Evolutionary conservation across 2,329 filamentous ascomycete genomes (phyloP).

Genomic region (Penicillium sp.): DNA sequence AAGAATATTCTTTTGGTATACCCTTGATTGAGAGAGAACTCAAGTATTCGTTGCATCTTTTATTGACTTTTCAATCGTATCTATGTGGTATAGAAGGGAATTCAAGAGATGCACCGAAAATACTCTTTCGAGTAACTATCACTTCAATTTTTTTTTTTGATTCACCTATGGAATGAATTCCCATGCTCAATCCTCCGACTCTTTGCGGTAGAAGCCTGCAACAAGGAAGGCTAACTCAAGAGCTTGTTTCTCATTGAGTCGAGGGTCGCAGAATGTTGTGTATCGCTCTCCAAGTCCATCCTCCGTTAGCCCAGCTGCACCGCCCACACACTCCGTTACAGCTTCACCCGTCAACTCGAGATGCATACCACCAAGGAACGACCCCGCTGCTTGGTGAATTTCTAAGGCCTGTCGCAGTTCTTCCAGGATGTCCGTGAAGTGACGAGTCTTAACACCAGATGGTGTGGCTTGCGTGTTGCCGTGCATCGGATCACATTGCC

Average conservation of each 20-base stretch:
- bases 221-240: conserved; percentile 93
- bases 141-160: too few species aligned
- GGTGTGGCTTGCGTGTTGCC: conserved; percentile 73
- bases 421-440: conserved; percentile 85
- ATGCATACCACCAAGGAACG: conserved; percentile 91
- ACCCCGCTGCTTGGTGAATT: conserved; percentile 82
- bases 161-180: too few species aligned
- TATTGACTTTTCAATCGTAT: too few species aligned
- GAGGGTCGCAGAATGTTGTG: conserved; percentile 92
- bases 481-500: conserved; percentile 99
- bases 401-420: conserved; percentile 82
- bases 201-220: conserved; percentile 74
- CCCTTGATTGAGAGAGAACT: too few species aligned
- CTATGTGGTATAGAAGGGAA: too few species aligned
- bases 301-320: conserved; percentile 83
- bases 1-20: too few species aligned
- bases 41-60: too few species aligned
- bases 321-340: conserved; percentile 93
- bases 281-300: conserved; percentile 90
- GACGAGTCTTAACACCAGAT: conserved; percentile 85
- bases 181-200: conserved; percentile 31
- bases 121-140: too few species aligned
- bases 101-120: too few species aligned
- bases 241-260: conserved; percentile 96
- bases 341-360: conserved; percentile 94